A percentile compares a stretch with the other conserved stretches of the same genome.
phyloP scores from a whole-genome alignment of 805 yeast species.

The Wickerhamomyces xylosicus region DNA sequence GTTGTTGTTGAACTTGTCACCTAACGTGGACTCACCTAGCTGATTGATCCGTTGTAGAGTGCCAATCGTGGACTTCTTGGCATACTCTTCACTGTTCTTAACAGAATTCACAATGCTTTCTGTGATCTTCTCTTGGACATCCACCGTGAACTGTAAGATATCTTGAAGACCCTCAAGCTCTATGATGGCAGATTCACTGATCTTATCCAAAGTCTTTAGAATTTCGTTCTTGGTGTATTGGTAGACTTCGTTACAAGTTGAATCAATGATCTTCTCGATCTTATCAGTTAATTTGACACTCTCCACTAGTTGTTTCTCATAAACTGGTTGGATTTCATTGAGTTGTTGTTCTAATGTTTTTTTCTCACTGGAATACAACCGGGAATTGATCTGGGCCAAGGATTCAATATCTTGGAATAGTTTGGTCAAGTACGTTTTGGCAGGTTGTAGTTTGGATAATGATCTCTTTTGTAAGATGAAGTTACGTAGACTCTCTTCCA shows the following conservation, averaged over 20 bases:
- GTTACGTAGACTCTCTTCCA: slow-evolving; percentile 77
- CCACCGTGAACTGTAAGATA: slow-evolving; percentile 57
- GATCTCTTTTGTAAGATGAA: slow-evolving; percentile 87
- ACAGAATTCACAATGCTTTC: slow-evolving; percentile 58
- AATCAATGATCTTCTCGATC: slow-evolving; percentile 56
- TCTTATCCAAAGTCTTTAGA: slow-evolving; percentile 34
- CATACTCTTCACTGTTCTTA: slow-evolving; percentile 51
- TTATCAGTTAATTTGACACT: slow-evolving; percentile 46
- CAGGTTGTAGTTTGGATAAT: slow-evolving; percentile 82
- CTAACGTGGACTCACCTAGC: slow-evolving; percentile 56
- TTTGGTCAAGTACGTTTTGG: slow-evolving; percentile 74
- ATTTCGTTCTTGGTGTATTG: slow-evolving; percentile 48
- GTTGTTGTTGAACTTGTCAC: slow-evolving; percentile 37
- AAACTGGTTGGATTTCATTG: slow-evolving; percentile 50
- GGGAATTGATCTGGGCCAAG: slow-evolving; percentile 53
- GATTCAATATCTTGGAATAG: slow-evolving; percentile 53
- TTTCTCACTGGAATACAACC: slow-evolving; percentile 40
- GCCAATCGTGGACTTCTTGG: slow-evolving; percentile 47
- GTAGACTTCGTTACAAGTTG: slow-evolving; percentile 46
- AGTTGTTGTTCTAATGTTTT: slow-evolving; percentile 38
- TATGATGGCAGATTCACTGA: slow-evolving; percentile 41
- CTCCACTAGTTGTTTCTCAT: slow-evolving; percentile 39
- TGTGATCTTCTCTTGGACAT: slow-evolving; percentile 60
- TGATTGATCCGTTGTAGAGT: slow-evolving; percentile 53
- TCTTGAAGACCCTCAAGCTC: slow-evolving; percentile 53